Conservation (phyloP, 2,329 filamentous ascomycete species). For the Microdochium nivale region DNA sequence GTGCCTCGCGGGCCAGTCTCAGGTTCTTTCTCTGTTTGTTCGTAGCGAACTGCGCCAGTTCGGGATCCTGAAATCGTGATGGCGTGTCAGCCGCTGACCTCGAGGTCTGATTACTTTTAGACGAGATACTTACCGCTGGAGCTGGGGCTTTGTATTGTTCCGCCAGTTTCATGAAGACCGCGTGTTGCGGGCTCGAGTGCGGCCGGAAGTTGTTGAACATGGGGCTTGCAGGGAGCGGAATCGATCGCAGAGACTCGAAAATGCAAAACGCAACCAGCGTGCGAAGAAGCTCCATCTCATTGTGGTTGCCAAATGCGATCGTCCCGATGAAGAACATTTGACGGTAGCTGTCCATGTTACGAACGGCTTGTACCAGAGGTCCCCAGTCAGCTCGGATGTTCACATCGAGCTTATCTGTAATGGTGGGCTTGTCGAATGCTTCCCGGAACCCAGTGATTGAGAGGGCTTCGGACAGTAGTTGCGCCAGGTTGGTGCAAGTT, state of each 20-base stretch:
- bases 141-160: conserved; percentile 19
- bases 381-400: conserved; percentile 16
- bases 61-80: conserved; percentile 4
- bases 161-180: conserved; percentile 21
- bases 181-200: conserved; percentile 20
- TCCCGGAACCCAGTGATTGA: conserved; percentile 12
- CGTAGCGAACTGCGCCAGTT: conserved; percentile 13
- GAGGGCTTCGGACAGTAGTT: conserved; percentile 9
- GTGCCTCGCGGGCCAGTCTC: conserved; percentile 15
- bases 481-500: conserved; percentile 10
- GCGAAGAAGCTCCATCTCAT: conserved; percentile 14
- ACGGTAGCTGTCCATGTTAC: conserved; percentile 5
- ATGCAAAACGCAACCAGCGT: conserved; percentile 34
- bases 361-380: conserved; percentile 11
- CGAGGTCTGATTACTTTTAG: no score
- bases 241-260: conserved; percentile 24
- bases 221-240: conserved; percentile 25
- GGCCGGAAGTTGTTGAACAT: conserved; percentile 25
- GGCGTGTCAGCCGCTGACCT: no score
- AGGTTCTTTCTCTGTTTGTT: conserved; percentile 21
- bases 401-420: conserved; percentile 12
- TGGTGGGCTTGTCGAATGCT: conserved; percentile 9
- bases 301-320: conserved; percentile 14
- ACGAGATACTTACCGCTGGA: conserved; percentile 3
- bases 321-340: conserved; percentile 16